These are phyloP conservation scores for Lolium multiflorum DNA, from an alignment of 176 grass and related monocot species.

Conservation along the genomic window DNA sequence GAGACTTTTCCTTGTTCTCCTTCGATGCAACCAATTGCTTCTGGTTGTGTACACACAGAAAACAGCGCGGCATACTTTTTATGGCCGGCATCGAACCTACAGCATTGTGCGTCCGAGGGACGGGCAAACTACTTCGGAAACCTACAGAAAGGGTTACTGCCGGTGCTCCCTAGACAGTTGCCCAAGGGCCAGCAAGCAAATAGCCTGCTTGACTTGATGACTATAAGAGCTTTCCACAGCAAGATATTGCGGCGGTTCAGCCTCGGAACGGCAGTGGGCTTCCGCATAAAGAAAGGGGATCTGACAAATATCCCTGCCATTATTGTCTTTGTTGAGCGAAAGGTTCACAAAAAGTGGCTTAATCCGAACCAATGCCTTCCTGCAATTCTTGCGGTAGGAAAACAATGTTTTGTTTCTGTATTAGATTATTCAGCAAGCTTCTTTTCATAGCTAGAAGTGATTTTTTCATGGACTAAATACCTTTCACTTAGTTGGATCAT, in stretches of 20 bases:
- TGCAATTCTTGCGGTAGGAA: slow-evolving; percentile 74
- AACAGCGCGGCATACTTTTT: slow-evolving; percentile 91
- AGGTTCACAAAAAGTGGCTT: slow-evolving; percentile 92
- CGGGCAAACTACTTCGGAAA: slow-evolving; percentile 99
- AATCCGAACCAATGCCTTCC: slow-evolving; percentile 79
- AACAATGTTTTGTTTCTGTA: slow-evolving; percentile 26
- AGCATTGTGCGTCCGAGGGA: slow-evolving; percentile 82
- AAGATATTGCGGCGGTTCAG: slow-evolving; percentile 90
- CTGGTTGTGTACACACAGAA: slow-evolving; percentile 77
- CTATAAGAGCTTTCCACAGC: slow-evolving; percentile 98
- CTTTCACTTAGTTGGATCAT: slow-evolving; percentile 54
- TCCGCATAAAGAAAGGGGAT: slow-evolving; percentile 84
- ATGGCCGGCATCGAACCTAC: slow-evolving; percentile 88
- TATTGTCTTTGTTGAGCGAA: slow-evolving; percentile 92
- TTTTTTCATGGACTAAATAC: slow-evolving; percentile 24
- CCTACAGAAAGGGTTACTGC: slow-evolving; percentile 92
- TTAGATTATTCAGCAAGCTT: slow-evolving; percentile 13
- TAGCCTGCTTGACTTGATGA: slow-evolving; percentile 97
- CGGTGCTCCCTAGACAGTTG: slow-evolving; percentile 62
- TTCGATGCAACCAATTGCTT: slow-evolving; percentile 79
- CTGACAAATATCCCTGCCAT: slow-evolving; percentile 89
- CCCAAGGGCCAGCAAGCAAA: slow-evolving; percentile 88
- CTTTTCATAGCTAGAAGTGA: neutral
- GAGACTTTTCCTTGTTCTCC: slow-evolving; percentile 61
- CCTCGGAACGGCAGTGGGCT: slow-evolving; percentile 90